Conservation (phyloP, 2,329 filamentous ascomycete genomes). For the Macroventuria anomochaeta region DNA sequence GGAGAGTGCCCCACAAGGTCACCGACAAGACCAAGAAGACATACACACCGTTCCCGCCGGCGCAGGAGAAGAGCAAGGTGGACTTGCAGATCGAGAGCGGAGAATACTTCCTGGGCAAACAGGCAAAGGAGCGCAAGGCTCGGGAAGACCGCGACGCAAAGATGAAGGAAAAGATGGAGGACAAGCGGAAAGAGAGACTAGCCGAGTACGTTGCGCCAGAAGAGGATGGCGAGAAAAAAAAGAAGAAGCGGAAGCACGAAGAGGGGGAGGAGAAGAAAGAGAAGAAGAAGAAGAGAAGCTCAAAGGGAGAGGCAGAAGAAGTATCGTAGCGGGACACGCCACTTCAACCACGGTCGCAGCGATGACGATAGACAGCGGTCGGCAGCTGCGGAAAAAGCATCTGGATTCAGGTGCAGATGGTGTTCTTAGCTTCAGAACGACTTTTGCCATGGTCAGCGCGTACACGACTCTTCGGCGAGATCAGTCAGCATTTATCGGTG, state of each 20-base stretch:
- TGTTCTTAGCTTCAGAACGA: neutral
- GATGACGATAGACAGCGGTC: neutral
- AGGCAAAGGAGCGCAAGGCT: constrained; percentile 83
- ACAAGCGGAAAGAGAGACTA: constrained; percentile 84
- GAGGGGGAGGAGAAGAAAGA: constrained; percentile 58
- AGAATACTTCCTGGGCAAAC: constrained; percentile 94
- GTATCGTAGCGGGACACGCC: constrained; percentile 4
- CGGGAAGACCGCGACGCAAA: constrained; percentile 82
- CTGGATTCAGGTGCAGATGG: too few species aligned
- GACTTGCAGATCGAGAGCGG: constrained; percentile 97
- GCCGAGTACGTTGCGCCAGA: constrained; percentile 87
- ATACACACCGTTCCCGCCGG: constrained; percentile 96
- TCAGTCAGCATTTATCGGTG: constrained; percentile 31
- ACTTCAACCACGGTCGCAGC: neutral
- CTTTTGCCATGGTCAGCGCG: neutral
- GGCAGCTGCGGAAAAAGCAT: neutral
- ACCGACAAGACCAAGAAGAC: constrained; percentile 92
- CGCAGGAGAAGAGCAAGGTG: constrained; percentile 98
- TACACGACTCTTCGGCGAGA: neutral
- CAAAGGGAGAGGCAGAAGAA: constrained; percentile 36
- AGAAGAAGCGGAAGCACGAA: constrained; percentile 53
- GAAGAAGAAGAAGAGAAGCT: constrained; percentile 48
- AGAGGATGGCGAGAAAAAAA: constrained; percentile 67
- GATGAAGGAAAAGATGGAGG: constrained; percentile 85
- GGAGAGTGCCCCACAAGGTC: constrained; percentile 81